A percentile compares a stretch with the other conserved stretches of the same genome.
These are phyloP conservation scores for Tricholoma sp. DNA, from an alignment of 768 basidiomycete species.

Conservation along the genomic window DNA sequence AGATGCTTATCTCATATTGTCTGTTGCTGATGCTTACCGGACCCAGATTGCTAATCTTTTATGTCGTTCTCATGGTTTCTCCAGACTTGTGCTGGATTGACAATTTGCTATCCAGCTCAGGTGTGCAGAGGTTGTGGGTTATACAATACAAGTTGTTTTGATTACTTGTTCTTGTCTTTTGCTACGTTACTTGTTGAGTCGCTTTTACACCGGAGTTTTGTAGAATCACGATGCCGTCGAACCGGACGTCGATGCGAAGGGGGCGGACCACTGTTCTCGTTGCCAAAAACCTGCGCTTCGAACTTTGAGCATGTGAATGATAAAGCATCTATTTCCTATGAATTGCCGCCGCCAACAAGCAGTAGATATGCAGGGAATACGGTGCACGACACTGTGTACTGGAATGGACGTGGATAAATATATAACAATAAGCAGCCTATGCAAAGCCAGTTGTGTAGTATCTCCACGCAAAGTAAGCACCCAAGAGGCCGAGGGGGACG, in stretches of 20 bases:
- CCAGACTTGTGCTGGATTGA: slow-evolving; percentile 52
- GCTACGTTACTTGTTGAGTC: background rate
- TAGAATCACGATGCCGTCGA: background rate
- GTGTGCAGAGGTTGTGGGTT: slow-evolving; percentile 58
- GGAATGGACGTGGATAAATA: background rate
- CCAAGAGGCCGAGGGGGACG: slow-evolving; percentile 71
- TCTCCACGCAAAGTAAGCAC: slow-evolving; percentile 86
- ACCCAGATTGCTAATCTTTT: slow-evolving; percentile 2
- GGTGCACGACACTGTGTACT: background rate
- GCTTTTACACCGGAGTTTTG: background rate
- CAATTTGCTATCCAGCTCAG: slow-evolving; percentile 37
- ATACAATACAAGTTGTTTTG: background rate
- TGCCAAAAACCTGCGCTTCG: too few relatives aligned
- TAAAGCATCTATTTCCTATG: background rate
- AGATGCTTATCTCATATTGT: too few relatives aligned
- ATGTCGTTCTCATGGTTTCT: slow-evolving; percentile 42
- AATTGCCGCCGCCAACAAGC: background rate
- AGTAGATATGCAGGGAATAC: slow-evolving; percentile 4
- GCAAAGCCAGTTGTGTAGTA: slow-evolving; percentile 53
- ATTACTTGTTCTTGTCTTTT: background rate
- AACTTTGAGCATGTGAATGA: background rate
- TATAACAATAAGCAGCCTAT: slow-evolving; percentile 24
- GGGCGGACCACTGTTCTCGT: background rate
- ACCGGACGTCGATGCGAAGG: background rate
- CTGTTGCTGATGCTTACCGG: background rate